These are phyloP conservation scores for Massariosphaeria phaeospora DNA, from an alignment of 495 filamentous ascomycete species.

Conservation along the genomic window DNA sequence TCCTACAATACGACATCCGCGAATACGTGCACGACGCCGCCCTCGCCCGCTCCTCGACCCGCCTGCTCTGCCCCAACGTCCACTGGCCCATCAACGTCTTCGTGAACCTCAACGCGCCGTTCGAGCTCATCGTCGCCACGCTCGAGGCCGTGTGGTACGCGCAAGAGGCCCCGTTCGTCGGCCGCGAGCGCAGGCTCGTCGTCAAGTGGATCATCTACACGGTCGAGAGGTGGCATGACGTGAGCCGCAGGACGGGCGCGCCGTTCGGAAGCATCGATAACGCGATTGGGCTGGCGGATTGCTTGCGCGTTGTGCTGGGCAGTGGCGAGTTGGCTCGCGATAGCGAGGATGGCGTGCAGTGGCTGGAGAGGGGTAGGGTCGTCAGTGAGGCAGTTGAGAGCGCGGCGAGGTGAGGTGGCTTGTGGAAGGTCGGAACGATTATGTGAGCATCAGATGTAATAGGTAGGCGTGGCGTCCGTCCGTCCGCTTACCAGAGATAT, in stretches of 20 bases:
- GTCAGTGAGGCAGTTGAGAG: slow-evolving; percentile 25
- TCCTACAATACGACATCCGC: slow-evolving; percentile 43
- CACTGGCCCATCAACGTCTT: slow-evolving; percentile 83
- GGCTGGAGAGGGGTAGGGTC: slow-evolving; percentile 22
- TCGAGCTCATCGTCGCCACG: slow-evolving; percentile 67
- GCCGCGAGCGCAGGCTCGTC: slow-evolving; percentile 54
- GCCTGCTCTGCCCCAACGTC: slow-evolving; percentile 41
- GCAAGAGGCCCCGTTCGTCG: slow-evolving; percentile 77
- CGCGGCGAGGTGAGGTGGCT: slow-evolving; percentile 1
- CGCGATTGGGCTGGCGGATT: slow-evolving; percentile 32
- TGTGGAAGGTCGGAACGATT: too few species aligned
- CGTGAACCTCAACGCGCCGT: slow-evolving; percentile 66
- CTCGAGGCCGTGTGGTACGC: slow-evolving; percentile 80
- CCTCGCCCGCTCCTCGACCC: slow-evolving; percentile 48
- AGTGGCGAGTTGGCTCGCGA: slow-evolving; percentile 13
- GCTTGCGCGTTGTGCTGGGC: slow-evolving; percentile 25
- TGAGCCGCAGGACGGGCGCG: slow-evolving; percentile 51
- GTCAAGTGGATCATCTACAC: slow-evolving; percentile 61
- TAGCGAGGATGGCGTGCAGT: slow-evolving; percentile 9
- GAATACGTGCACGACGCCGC: slow-evolving; percentile 9
- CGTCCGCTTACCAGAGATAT: too few species aligned
- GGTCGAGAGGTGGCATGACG: slow-evolving; percentile 57
- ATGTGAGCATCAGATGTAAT: too few species aligned
- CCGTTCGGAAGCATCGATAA: slow-evolving; percentile 40
- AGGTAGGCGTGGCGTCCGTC: too few species aligned